Conservation (phyloP, 345 rosid species). For the Xanthoceras sorbifolium region DNA sequence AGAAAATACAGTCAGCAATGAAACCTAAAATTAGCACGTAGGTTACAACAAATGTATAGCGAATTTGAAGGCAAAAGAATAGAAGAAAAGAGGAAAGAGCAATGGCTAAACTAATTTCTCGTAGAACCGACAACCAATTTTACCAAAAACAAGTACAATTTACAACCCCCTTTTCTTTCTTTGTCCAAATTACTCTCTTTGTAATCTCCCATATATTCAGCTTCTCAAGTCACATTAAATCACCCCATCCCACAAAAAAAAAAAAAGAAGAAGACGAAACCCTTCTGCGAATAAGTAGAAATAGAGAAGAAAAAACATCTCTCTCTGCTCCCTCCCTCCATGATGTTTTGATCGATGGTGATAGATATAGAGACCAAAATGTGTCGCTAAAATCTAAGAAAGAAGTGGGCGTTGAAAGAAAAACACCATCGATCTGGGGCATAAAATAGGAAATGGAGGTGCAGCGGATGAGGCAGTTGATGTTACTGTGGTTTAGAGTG, state of each 20-base stretch:
- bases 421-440: neutral
- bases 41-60: neutral
- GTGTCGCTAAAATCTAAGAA: slow-evolving; percentile 8
- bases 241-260: neutral
- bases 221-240: neutral
- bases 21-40: neutral
- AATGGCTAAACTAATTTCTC: slow-evolving; percentile 33
- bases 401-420: neutral
- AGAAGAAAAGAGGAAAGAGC: neutral
- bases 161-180: neutral
- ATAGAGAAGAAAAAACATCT: neutral
- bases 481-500: slow-evolving; percentile 50
- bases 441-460: slow-evolving; percentile 49
- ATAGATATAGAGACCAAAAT: neutral
- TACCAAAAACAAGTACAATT: neutral
- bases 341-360: slow-evolving; percentile 15
- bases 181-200: neutral
- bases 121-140: slow-evolving; percentile 19
- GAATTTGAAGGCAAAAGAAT: neutral
- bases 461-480: slow-evolving; percentile 54
- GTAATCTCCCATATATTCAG: slow-evolving; percentile 3
- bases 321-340: slow-evolving; percentile 10
- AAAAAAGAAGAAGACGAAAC: neutral
- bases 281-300: neutral
- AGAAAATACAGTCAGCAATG: neutral